phyloP scores from a whole-genome alignment of 495 filamentous ascomycete species.

The Letharia lupina region DNA sequence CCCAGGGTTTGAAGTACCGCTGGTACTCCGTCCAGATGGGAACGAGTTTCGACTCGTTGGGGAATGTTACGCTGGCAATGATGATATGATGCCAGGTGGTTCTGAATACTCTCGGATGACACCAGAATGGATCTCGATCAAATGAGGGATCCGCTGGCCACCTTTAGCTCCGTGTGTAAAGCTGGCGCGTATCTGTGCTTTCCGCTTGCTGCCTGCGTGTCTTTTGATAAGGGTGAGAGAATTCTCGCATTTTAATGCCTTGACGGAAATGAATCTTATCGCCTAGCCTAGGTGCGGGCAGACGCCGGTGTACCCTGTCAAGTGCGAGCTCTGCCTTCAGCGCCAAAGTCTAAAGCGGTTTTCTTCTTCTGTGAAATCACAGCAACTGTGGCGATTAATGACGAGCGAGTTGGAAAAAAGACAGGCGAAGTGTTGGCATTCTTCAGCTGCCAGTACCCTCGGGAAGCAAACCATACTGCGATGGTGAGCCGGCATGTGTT shows the following conservation, averaged over 20 bases:
- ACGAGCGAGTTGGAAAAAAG: too few species aligned
- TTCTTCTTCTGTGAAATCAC: too few species aligned
- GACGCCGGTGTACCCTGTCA: too few species aligned
- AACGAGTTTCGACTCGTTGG: not conserved
- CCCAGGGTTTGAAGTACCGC: not conserved
- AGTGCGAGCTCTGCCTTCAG: too few species aligned
- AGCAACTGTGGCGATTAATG: too few species aligned
- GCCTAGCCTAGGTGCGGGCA: too few species aligned
- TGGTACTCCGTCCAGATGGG: not conserved
- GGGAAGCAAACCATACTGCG: too few species aligned
- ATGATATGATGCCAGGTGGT: conserved; percentile 1
- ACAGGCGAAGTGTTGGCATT: not conserved
- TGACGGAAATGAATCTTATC: too few species aligned
- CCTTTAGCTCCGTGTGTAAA: not conserved
- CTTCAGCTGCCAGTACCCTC: not conserved
- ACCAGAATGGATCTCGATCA: not conserved
- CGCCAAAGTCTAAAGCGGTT: too few species aligned
- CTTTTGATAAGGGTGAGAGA: not conserved
- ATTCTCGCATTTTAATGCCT: too few species aligned
- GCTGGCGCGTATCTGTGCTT: not conserved
- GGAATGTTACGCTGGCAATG: conserved; percentile 4
- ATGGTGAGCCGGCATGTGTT: too few species aligned
- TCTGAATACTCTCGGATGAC: conserved; percentile 2
- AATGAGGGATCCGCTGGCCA: not conserved
- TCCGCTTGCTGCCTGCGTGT: not conserved